Evolutionary conservation across 192 early-diverging fungal species (phyloP), one percentile per base, ranked within the genome.

Genomic region (Rhizoclosmatium globosum): DNA sequence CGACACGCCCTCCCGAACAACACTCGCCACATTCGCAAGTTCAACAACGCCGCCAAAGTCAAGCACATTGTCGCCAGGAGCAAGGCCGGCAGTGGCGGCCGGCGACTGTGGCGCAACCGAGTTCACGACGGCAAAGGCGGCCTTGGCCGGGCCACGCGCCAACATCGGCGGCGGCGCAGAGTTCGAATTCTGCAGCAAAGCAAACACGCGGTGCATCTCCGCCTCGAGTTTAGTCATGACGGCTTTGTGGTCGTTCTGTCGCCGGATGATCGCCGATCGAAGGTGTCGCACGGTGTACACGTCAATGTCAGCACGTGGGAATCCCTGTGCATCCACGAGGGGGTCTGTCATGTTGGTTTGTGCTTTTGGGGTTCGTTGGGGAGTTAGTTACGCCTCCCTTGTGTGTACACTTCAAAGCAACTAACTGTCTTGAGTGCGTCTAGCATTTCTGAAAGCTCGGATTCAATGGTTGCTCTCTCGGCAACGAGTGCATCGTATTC

Each of bases 231-330:
- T 71, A 2, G 45, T 62, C 89, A 92, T 92, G 11, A 88, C 74
- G 2, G 47, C 85, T 70, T 80, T 85, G 17, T 89, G 80, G 74
- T 93, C 92, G 77, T 90, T 92, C 44, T 86, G 85, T 60, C 73
- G 50, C 31, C 21, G 57, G 17, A 71, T 85, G 53, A 92, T 86
- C 68, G 71, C 45, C 31, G 80, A 75, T 23, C 92, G 85, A 6
- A 86, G 80, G 60, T 87, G 71, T 53, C 91, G 85, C 19, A 94
- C 79, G 3, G 84, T 80, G 41, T 83, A 85, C 23, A 94, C 85
- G 75, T 94, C 93, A 2, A 94, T 83, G 76, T 94, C 93, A 2
- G 85, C 47, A 39, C 93, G 89, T 6, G 93, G 93, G 72, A 92
- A 94, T 15, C 92, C 92, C 0, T 89, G 84, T 1, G 60, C 1